Conservation (phyloP, 1,284 basidiomycete species). For the Cryptococcus sp. region DNA sequence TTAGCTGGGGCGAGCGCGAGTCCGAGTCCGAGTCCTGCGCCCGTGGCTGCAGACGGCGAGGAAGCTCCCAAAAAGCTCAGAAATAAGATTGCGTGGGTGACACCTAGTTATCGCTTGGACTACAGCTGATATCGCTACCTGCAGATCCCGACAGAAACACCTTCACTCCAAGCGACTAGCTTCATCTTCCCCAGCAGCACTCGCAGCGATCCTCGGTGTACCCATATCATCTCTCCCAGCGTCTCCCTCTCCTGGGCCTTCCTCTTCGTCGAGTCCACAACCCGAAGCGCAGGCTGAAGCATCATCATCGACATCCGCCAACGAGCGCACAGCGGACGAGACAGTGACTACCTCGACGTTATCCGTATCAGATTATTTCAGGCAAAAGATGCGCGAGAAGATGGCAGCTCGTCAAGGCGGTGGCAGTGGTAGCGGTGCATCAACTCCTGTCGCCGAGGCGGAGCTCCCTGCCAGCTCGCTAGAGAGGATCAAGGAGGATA, state of each 20-base stretch:
- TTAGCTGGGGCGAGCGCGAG: slow-evolving; percentile 36
- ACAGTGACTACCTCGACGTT: slow-evolving; percentile 41
- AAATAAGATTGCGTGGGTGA: slow-evolving; percentile 51
- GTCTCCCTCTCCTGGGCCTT: slow-evolving; percentile 21
- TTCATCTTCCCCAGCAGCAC: slow-evolving; percentile 49
- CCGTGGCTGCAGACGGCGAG: slow-evolving; percentile 21
- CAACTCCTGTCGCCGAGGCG: slow-evolving; percentile 13
- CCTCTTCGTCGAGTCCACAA: slow-evolving; percentile 19
- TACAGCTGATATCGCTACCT: slow-evolving; percentile 4
- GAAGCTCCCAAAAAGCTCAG: slow-evolving; percentile 25
- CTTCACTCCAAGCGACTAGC: slow-evolving; percentile 49
- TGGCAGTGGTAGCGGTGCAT: slow-evolving; percentile 3
- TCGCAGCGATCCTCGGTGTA: slow-evolving; percentile 53
- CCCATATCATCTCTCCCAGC: slow-evolving; percentile 39
- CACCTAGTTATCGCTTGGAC: not conserved
- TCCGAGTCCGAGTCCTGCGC: slow-evolving; percentile 23
- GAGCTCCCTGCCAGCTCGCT: slow-evolving; percentile 30
- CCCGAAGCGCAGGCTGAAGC: slow-evolving; percentile 11
- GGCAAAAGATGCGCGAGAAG: slow-evolving; percentile 51
- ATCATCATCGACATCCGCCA: not conserved
- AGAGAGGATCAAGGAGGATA: slow-evolving; percentile 30
- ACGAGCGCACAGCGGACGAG: slow-evolving; percentile 33
- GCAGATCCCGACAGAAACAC: slow-evolving; percentile 49
- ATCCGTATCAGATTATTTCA: slow-evolving; percentile 52
- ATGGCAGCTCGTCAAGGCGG: slow-evolving; percentile 41